These are phyloP conservation scores for Schoenoplectus triqueter DNA, from an alignment of 202 grass and related monocot species.

Conservation along the genomic window DNA sequence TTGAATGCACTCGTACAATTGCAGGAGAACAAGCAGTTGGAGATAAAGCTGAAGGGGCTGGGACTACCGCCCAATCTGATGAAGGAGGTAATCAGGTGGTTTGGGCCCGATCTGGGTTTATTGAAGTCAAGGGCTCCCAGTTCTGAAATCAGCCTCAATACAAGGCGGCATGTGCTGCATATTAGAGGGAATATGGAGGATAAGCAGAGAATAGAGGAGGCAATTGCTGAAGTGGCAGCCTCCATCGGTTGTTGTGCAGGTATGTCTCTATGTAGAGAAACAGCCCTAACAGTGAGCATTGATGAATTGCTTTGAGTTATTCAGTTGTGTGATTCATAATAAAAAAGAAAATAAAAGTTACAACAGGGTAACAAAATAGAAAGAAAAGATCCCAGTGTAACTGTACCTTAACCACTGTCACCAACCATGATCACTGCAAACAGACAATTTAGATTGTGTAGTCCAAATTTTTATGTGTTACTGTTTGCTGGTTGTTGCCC, in stretches of 20 bases:
- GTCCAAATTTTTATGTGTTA: neutral
- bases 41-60: slow-evolving; percentile 61
- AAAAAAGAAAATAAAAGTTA: neutral
- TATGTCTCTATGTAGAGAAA: slow-evolving; percentile 21
- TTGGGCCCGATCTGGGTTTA: slow-evolving; percentile 75
- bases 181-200: slow-evolving; percentile 72
- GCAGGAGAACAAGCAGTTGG: slow-evolving; percentile 61
- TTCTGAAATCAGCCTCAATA: slow-evolving; percentile 62
- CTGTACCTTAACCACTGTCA: neutral
- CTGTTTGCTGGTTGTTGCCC: neutral
- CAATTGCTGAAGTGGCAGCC: slow-evolving; percentile 57
- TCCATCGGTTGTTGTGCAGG: slow-evolving; percentile 36
- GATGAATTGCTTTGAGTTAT: neutral
- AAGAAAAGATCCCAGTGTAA: neutral
- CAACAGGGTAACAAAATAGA: neutral
- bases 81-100: slow-evolving; percentile 76
- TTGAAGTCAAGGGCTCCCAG: slow-evolving; percentile 60
- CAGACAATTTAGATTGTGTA: neutral
- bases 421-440: neutral
- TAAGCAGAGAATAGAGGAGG: slow-evolving; percentile 66
- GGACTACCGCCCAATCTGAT: slow-evolving; percentile 74
- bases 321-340: too few species aligned
- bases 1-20: slow-evolving; percentile 58
- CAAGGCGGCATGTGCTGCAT: slow-evolving; percentile 57
- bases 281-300: neutral